Conservation (phyloP, 441 rosid genomes). For the Arabidopsis lyrata region DNA sequence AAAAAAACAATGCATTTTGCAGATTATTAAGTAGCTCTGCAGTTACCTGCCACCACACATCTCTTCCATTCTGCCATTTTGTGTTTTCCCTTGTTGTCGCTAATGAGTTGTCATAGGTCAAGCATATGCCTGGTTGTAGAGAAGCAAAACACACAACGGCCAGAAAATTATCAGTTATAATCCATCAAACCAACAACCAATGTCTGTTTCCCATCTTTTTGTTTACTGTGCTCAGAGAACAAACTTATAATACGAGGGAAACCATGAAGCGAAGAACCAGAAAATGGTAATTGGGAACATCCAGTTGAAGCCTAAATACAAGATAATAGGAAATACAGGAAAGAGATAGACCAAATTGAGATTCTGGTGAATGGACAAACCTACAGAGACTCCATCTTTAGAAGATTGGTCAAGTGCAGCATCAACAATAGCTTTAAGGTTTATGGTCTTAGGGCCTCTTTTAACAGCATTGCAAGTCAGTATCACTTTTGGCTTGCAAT, state of each 20-base stretch:
- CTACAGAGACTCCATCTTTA: conserved; percentile 70
- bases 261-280: neutral
- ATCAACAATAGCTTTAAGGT: conserved; percentile 95
- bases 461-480: conserved; percentile 95
- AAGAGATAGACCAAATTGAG: neutral
- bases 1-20: neutral
- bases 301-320: neutral
- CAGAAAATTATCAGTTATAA: conserved; percentile 11
- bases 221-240: neutral
- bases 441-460: conserved; percentile 89
- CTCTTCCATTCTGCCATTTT: conserved; percentile 87
- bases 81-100: conserved; percentile 80
- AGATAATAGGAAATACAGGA: neutral
- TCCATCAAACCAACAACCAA: conserved; percentile 15
- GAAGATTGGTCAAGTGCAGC: conserved; percentile 73
- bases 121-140: conserved; percentile 64
- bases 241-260: neutral
- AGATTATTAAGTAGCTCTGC: neutral
- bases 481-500: conserved; percentile 88
- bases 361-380: conserved; percentile 49
- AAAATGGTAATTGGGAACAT: neutral
- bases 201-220: neutral
- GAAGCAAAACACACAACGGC: conserved; percentile 36
- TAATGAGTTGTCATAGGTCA: conserved; percentile 78
- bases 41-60: conserved; percentile 94